Conservation (phyloP, 139 green algal species). For the Penium margaritaceum region DNA sequence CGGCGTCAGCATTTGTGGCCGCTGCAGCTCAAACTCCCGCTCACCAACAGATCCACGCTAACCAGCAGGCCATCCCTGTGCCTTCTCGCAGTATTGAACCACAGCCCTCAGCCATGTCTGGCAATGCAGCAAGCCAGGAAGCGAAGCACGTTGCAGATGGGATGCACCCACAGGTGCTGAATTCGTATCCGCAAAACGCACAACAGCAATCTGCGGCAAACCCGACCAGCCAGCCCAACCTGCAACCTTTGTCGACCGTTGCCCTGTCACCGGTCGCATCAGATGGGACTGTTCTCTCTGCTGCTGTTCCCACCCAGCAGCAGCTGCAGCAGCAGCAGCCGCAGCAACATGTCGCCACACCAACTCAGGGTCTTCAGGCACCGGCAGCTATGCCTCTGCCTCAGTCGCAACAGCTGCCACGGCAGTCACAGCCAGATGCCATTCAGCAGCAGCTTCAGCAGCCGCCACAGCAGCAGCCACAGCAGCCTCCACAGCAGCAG, state of each 20-base stretch:
- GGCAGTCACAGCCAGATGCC: neutral
- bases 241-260: too few species aligned
- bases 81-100: too few species aligned
- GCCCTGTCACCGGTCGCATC: neutral
- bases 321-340: conserved; percentile 1
- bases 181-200: neutral
- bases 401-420: neutral
- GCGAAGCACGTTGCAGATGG: too few species aligned
- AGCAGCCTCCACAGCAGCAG: neutral
- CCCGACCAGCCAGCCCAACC: too few species aligned
- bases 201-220: neutral
- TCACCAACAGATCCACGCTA: neutral
- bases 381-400: neutral
- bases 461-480: neutral
- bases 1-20: neutral
- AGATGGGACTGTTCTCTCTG: neutral
- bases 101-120: too few species aligned
- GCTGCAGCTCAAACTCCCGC: neutral
- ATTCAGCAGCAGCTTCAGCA: conserved; percentile 5
- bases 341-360: neutral
- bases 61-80: too few species aligned
- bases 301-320: neutral
- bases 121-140: neutral
- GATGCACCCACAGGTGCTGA: too few species aligned
- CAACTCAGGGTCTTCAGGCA: too few species aligned